Conservation (phyloP, 495 filamentous ascomycete genomes). For the Tuber melanosporum region DNA sequence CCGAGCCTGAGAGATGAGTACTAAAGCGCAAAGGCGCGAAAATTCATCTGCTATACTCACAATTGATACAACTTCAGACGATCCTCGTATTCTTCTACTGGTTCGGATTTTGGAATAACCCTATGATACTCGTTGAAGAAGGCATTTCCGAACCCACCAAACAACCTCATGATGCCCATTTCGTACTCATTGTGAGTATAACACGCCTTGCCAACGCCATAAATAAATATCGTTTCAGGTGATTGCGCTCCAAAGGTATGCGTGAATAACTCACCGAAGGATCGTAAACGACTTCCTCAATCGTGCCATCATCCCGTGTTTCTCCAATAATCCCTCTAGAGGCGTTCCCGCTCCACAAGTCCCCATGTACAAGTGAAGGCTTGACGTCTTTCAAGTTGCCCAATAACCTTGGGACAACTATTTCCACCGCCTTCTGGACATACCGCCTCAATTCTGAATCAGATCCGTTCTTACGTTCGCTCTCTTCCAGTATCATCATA, state of each 20-base stretch:
- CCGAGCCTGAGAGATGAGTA: background rate
- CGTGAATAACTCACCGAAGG: conserved; percentile 43
- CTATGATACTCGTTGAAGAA: conserved; percentile 74
- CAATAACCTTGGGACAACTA: conserved; percentile 67
- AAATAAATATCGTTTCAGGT: background rate
- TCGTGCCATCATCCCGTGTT: conserved; percentile 46
- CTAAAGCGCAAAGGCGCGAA: conserved; percentile 1
- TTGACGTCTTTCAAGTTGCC: conserved; percentile 58
- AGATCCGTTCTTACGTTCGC: conserved; percentile 55
- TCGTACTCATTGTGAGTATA: conserved; percentile 90
- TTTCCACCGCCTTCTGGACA: conserved; percentile 56
- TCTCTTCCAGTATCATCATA: conserved; percentile 54
- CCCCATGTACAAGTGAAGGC: conserved; percentile 81
- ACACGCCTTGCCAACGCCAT: conserved; percentile 48
- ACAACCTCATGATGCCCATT: conserved; percentile 90
- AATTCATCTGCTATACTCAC: conserved; percentile 49
- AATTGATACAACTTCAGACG: conserved; percentile 72
- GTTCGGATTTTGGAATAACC: conserved; percentile 70
- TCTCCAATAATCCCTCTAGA: conserved; percentile 58
- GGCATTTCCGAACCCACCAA: conserved; percentile 70
- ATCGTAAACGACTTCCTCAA: conserved; percentile 79
- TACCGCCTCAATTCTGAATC: conserved; percentile 56
- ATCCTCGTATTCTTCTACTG: conserved; percentile 77
- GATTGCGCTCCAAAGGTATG: background rate
- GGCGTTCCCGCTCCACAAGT: conserved; percentile 85